Evolutionary conservation across 805 yeast species (phyloP).

Genomic region (Clavispora asparagi): DNA sequence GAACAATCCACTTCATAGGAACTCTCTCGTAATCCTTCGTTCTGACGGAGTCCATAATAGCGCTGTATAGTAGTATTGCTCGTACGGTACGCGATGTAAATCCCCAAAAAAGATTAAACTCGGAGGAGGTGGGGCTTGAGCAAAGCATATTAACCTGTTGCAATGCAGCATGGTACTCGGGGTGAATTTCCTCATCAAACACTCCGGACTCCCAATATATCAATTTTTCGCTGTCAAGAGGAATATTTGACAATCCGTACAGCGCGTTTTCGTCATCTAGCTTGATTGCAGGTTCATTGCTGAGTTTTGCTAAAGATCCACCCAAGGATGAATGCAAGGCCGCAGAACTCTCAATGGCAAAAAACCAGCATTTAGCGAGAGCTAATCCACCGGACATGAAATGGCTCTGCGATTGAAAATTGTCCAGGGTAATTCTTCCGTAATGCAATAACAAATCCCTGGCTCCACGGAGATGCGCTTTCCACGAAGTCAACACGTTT

Average conservation of each 20-base stretch:
- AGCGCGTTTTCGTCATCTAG: constrained; percentile 1
- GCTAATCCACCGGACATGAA: constrained; percentile 18
- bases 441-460: constrained; percentile 20
- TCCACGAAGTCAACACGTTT: constrained; percentile 16
- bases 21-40: constrained; percentile 12
- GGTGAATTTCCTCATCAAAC: constrained; percentile 19
- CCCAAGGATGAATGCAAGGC: constrained; percentile 15
- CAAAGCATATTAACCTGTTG: constrained; percentile 22
- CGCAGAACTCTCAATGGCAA: constrained; percentile 21
- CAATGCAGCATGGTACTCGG: constrained; percentile 29
- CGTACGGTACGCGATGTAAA: constrained; percentile 22
- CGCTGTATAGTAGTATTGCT: constrained; percentile 22
- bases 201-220: constrained; percentile 30
- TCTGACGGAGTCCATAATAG: constrained; percentile 20
- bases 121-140: constrained; percentile 6
- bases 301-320: constrained; percentile 5
- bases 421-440: constrained; percentile 5
- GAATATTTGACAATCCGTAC: constrained; percentile 1
- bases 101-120: constrained; percentile 32
- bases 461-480: constrained; percentile 21
- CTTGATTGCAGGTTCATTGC: constrained; percentile 1
- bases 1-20: constrained; percentile 13
- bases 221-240: constrained; percentile 1
- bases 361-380: constrained; percentile 24
- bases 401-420: constrained; percentile 2